Conservation (phyloP, 179 eudicot species). For the Camellia oleifera region DNA sequence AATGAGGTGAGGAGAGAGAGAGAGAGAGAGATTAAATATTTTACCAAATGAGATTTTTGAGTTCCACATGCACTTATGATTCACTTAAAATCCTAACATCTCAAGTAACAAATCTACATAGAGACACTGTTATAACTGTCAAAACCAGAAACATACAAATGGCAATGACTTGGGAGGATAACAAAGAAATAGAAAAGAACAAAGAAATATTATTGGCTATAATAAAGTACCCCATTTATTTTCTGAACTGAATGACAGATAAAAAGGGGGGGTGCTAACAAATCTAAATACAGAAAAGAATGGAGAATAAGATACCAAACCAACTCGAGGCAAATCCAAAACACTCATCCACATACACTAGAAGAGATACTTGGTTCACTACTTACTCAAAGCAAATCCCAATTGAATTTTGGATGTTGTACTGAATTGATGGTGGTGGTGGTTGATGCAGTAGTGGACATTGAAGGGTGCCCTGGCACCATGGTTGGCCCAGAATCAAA, state of each 20-base stretch:
- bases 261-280: slow-evolving; percentile 24
- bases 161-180: slow-evolving; percentile 12
- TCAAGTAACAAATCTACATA: slow-evolving; percentile 1
- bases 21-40: background rate
- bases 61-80: background rate
- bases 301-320: slow-evolving; percentile 46
- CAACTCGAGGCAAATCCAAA: slow-evolving; percentile 37
- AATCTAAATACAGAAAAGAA: slow-evolving; percentile 77
- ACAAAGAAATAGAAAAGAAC: slow-evolving; percentile 7
- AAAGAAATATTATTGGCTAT: slow-evolving; percentile 6
- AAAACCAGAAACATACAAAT: slow-evolving; percentile 15
- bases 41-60: background rate
- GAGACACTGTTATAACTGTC: background rate
- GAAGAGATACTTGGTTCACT: slow-evolving; percentile 19
- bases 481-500: slow-evolving; percentile 45
- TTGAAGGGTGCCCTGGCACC: slow-evolving; percentile 25
- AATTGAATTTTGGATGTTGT: slow-evolving; percentile 50
- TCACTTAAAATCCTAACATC: background rate
- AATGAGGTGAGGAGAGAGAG: background rate
- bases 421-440: slow-evolving; percentile 18
- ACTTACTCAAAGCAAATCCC: slow-evolving; percentile 60
- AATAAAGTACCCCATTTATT: slow-evolving; percentile 30
- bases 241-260: slow-evolving; percentile 21
- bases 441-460: slow-evolving; percentile 23
- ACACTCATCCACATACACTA: slow-evolving; percentile 46